Percentiles rank a stretch among this genome's conserved stretches.
These are phyloP conservation scores for Leishmania guyanensis DNA, from an alignment of 208 protist genomes.

Conservation along the genomic window DNA sequence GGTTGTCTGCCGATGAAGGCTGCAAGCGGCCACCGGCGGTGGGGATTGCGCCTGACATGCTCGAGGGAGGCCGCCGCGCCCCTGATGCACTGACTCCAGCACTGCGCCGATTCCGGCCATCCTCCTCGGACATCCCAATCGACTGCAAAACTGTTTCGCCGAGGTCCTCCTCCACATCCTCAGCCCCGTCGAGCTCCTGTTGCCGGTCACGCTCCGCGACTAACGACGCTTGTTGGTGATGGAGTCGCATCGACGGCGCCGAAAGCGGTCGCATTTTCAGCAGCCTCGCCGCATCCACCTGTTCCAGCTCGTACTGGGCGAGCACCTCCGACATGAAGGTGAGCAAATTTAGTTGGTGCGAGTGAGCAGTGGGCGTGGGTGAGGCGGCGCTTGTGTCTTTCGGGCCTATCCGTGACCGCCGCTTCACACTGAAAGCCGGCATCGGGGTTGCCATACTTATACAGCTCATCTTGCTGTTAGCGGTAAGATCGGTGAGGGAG, in stretches of 20 bases:
- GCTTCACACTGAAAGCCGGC: background rate
- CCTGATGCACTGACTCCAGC: background rate
- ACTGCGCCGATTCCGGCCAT: background rate
- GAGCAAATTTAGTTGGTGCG: slow-evolving; percentile 56
- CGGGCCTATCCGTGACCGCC: background rate
- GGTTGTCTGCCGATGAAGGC: background rate
- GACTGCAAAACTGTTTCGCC: background rate
- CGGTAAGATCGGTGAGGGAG: slow-evolving; percentile 18
- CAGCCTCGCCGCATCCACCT: background rate
- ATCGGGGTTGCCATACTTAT: background rate
- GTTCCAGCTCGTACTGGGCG: slow-evolving; percentile 25
- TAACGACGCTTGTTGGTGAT: background rate
- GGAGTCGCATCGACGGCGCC: slow-evolving; percentile 13
- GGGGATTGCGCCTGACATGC: background rate
- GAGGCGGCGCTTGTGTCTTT: background rate
- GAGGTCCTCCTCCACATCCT: background rate
- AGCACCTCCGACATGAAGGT: slow-evolving; percentile 77
- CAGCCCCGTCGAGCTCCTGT: background rate
- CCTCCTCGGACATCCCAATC: background rate
- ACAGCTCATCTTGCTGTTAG: background rate
- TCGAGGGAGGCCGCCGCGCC: background rate
- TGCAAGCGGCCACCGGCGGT: background rate
- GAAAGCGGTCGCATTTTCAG: slow-evolving; percentile 1
- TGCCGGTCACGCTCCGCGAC: background rate
- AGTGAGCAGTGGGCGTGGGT: background rate